A percentile compares a stretch with the other conserved stretches of the same genome.
Conservation (phyloP, 1,284 basidiomycete genomes). For the Rugosomyces carneus region DNA sequence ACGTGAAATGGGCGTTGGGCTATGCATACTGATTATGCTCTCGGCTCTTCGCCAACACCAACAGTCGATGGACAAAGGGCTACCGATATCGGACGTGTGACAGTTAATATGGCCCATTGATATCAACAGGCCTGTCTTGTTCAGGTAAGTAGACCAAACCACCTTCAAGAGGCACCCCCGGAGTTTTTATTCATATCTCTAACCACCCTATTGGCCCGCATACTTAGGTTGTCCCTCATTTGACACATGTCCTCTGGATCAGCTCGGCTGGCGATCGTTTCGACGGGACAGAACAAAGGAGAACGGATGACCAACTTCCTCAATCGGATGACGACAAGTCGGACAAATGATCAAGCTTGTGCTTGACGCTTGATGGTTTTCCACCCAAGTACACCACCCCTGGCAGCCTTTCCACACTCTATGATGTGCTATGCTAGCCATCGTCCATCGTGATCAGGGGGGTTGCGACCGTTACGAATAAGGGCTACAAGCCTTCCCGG, state of each 20-base stretch:
- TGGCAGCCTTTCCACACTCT: background rate
- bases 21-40: no score
- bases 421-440: background rate
- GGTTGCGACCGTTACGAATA: background rate
- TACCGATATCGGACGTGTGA: background rate
- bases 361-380: no score
- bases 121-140: background rate
- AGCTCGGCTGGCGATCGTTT: no score
- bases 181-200: background rate
- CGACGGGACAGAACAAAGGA: no score
- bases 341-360: no score
- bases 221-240: no score
- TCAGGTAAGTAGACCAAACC: background rate
- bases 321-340: no score
- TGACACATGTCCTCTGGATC: no score
- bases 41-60: background rate
- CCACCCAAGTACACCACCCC: no score
- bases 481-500: conserved; percentile 1
- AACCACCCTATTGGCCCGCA: background rate
- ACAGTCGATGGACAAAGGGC: background rate
- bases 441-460: background rate
- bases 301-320: no score
- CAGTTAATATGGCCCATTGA: background rate
- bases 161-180: conserved; percentile 1
- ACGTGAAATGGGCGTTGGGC: no score